phyloP scores from a whole-genome alignment of 441 rosid genomes.

The Adansonia grandidieri region DNA sequence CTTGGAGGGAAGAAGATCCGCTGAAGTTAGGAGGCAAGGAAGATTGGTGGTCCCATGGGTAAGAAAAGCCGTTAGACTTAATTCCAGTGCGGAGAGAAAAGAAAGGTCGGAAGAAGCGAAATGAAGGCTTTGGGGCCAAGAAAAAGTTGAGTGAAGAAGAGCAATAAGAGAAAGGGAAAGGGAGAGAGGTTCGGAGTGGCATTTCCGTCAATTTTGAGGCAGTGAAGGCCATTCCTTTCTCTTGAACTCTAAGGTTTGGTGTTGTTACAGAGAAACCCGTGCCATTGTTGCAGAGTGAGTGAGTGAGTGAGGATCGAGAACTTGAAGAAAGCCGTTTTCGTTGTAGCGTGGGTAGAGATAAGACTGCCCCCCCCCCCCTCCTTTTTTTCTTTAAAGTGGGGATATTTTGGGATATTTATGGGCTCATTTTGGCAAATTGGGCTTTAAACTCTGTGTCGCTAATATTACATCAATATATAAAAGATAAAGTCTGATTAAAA shows the following conservation, averaged over 20 bases:
- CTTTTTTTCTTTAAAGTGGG: not conserved
- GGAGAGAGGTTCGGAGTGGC: conserved; percentile 60
- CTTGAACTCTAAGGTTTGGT: not conserved
- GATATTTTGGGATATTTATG: too few species aligned
- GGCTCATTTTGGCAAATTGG: too few species aligned
- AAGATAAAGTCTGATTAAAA: too few species aligned
- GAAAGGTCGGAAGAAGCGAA: conserved; percentile 44
- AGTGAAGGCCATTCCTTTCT: conserved; percentile 49
- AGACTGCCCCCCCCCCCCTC: not conserved
- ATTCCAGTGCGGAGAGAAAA: conserved; percentile 46
- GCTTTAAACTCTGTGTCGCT: too few species aligned
- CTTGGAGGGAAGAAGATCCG: conserved; percentile 64
- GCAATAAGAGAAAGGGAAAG: conserved; percentile 40
- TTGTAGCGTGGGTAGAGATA: not conserved
- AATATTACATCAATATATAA: too few species aligned
- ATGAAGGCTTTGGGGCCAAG: conserved; percentile 40
- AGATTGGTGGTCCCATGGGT: conserved; percentile 32
- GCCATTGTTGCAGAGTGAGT: conserved; percentile 26
- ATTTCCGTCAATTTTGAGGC: conserved; percentile 66
- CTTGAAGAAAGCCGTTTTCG: not conserved
- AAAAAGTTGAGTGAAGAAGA: conserved; percentile 44
- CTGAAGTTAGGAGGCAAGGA: conserved; percentile 36
- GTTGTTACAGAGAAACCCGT: not conserved
- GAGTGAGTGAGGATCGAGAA: conserved; percentile 15
- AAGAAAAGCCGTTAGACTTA: conserved; percentile 28